Base-by-base conservation (phyloP, 495 filamentous ascomycete species). In the Tricharina praecox region DNA sequence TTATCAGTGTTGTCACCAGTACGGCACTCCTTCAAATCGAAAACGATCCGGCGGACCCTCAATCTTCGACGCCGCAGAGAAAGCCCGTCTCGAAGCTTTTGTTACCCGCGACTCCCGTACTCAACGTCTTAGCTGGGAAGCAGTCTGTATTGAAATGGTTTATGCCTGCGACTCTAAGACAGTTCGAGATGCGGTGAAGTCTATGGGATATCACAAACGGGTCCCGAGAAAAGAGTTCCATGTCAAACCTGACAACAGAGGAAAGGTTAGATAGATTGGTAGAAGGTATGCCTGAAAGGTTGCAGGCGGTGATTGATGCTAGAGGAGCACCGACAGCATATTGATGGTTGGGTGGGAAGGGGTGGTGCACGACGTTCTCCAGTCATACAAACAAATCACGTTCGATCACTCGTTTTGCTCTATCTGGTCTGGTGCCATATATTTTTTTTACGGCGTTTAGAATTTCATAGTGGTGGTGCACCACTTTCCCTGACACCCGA, bases 171-270 rank as follows among this genome's bases (percentile, higher is more conserved):
- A 23, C 8, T n/a, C 18, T 4, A 0, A 2, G 5, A 24, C 7
- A 0, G 7, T 47, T 3, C 3, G 42, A 5, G 10, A 47, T 10
- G 30, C 35, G n/a, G 41, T 49, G 40, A 21, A 32, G 26, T 40
- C 23, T 13, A 46, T 55, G 20, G 50, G 46, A 2, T 53, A 50
- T 23, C 23, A 53, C 23, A 53, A 55, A 24, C 9, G 24, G 4
- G 3, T 42, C 21, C 24, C 23, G 4, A 11, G 26, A 1, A 21
- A 24, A 19, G 49, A 49, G 15, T 55, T 47, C 23, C 20, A 28
- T 1, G 9, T 54, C 3, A 4, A 19, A 0, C 23, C 13, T 21
- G 10, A 41, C 20, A 54, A 54, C 41, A 15, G n/a, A 10, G 18
- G 20, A 40, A 7, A n/a, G 30, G 2, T 3, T 49, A 24, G 40